Evolutionary conservation across 2,329 filamentous ascomycete genomes (phyloP).

Genomic region (Drechslerella stenobrocha): DNA sequence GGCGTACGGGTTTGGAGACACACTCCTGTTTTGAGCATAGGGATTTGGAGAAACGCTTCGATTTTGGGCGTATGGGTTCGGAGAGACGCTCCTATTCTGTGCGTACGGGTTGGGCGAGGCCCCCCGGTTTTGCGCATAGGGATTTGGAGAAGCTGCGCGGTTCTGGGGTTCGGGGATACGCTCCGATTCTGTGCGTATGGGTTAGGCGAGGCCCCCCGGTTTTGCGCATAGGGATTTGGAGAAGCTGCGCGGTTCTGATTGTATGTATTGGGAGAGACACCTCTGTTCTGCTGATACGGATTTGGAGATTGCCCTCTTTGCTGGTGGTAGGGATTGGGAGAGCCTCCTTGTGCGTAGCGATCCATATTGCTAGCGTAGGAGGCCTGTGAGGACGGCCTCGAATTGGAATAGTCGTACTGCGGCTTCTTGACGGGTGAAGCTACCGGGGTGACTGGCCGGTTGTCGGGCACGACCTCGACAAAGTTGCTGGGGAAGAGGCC

Average conservation of each 20-base stretch:
- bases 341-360: constrained; percentile 56
- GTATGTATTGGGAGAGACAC: constrained; percentile 50
- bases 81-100: constrained; percentile 53
- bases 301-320: constrained; percentile 55
- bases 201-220: constrained; percentile 14
- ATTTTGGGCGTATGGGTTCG: constrained; percentile 51
- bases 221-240: constrained; percentile 53
- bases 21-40: constrained; percentile 37
- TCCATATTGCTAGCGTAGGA: constrained; percentile 53
- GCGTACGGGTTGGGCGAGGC: constrained; percentile 46
- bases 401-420: constrained; percentile 51
- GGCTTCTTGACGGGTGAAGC: constrained; percentile 45
- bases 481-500: constrained; percentile 97
- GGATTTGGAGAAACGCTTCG: constrained; percentile 55
- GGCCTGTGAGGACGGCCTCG: constrained; percentile 56
- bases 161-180: constrained; percentile 52
- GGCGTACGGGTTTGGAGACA: constrained; percentile 19
- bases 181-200: constrained; percentile 37
- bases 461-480: constrained; percentile 83
- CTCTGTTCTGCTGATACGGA: constrained; percentile 45
- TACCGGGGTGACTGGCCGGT: constrained; percentile 66
- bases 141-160: constrained; percentile 55
- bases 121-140: constrained; percentile 45
- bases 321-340: constrained; percentile 52
- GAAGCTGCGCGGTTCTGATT: constrained; percentile 52